Evolutionary conservation across 768 basidiomycete genomes (phyloP), one percentile per base, ranked within the genome.

Genomic region (Mycena galericulata): DNA sequence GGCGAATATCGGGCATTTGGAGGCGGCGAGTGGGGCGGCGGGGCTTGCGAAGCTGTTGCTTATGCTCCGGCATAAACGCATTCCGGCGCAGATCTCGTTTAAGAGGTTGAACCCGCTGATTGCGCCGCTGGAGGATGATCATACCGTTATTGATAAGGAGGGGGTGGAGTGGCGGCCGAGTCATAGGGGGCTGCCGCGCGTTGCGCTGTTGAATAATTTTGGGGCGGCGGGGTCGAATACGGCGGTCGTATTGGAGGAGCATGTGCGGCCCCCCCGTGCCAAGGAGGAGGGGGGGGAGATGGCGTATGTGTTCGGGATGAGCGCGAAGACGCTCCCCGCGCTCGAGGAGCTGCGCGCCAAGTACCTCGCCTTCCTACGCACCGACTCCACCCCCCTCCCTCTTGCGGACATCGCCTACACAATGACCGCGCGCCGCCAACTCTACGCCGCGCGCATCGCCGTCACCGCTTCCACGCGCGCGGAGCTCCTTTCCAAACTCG

Each of bases 201-300:
- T 88, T 9, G 90, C 90, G 1, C 70, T 93, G 27, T 79, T 94
- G 61, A 92, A 92, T 72, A 93, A 92, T 71, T 94, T 92, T 70
- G 92, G 92, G 22, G 92, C 92, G 0, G 84, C 91, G 26, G 92
- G 92, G 0, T 92, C 91, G 10, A 93, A 93, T 66, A 83, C 86
- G 3, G 86, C 90, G 0, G 72, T 92, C 15, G 51, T 93, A 9
- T 71, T 93, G 3, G 89, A 92, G 69, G 91, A 92, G 71, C 77
- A 82, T 68, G 14, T 76, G 32, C 62, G 74, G 12, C 69, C 65
- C 1, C 10, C 26, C 57, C 0, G 36, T 22, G 17, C 40, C 60
- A 0, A n/a, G n/a, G n/a, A n/a, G n/a, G n/a, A n/a, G n/a, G n/a
- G n/a, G n/a, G 65, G 66, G 9, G 65, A 55, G 5, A 67, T 63